Evolutionary conservation across 163 green algal species (phyloP).

Genomic region (Scenedesmus sp.): DNA sequence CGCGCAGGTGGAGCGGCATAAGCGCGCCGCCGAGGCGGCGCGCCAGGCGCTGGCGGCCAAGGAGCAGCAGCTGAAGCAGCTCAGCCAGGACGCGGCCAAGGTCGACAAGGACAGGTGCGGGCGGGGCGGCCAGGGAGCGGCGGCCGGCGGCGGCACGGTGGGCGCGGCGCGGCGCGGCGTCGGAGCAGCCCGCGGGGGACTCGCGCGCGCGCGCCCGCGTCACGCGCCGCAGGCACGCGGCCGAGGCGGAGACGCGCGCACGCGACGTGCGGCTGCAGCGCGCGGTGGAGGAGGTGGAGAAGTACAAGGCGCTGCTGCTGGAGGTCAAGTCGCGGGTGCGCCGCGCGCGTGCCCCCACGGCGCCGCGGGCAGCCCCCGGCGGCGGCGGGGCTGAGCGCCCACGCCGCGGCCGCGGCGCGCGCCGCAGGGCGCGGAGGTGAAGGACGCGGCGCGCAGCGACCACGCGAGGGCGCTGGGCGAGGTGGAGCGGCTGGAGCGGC

Average conservation of each 20-base stretch:
- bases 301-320: conserved; percentile 71
- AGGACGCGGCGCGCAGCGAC: conserved; percentile 64
- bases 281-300: conserved; percentile 78
- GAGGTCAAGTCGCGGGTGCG: conserved; percentile 62
- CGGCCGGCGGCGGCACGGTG: no score
- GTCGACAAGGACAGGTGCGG: conserved; percentile 41
- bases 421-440: conserved; percentile 58
- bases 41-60: conserved; percentile 15
- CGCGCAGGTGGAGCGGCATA: conserved; percentile 12
- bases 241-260: conserved; percentile 55
- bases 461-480: conserved; percentile 64
- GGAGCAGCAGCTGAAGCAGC: conserved; percentile 40
- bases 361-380: background rate
- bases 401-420: background rate
- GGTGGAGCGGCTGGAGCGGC: conserved; percentile 76
- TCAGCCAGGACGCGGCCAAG: conserved; percentile 30
- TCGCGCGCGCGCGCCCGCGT: no score
- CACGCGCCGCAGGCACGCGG: conserved; percentile 50
- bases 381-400: background rate
- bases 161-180: no score
- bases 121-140: no score
- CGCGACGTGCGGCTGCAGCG: conserved; percentile 72
- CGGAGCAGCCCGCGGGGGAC: no score
- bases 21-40: conserved; percentile 17
- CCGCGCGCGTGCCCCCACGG: no score